Base-by-base conservation (phyloP, 2,329 filamentous ascomycete genomes). In the Curvularia hawaiiensis region DNA sequence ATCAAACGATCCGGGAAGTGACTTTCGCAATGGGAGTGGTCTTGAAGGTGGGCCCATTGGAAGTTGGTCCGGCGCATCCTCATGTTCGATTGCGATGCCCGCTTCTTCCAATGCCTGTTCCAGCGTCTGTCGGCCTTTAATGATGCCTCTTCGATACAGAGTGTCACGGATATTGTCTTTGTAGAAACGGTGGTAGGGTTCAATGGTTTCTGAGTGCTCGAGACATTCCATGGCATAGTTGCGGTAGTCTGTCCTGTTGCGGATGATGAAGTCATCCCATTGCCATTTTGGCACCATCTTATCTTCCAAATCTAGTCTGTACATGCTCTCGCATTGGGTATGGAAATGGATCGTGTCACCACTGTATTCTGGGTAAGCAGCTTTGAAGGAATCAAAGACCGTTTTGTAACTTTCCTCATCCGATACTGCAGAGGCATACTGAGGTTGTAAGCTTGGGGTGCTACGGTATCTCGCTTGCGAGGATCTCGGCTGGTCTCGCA, bases 241-340 rank as follows among this genome's bases (percentile, higher is more conserved):
- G 14, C 52, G 64, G 59, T 72, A 78, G n/a, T 77, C 72, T 5
- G 59, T 71, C 26, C 63, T 59, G 53, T 73, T 68, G 16, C 75
- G 68, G 26, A 77, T 69, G 35, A 78, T 69, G 52, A 66, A 78
- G 46, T 78, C 75, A 49, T 78, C 76, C 76, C 76, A 78, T 38
- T 73, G 70, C 60, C 66, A 76, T 40, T 70, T 75, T 1, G 75
- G 70, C 14, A 74, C 66, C 69, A 74, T 73, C 38, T 65, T 71
- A 26, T 73, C 71, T 35, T 71, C 62, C 11, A 51, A 24, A 16
- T 74, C 69, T 7, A 77, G 62, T 22, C 62, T 47, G 20, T 67
- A 53, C 18, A 77, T 72, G 35, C 69, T 58, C 14, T 51, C 59
- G 51, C 74, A 77, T 40, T 66, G 63, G 2, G 59, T 64, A n/a